Evolutionary conservation across 2,329 filamentous ascomycete genomes (phyloP), one percentile per base, ranked within the genome.

Genomic region (Hymenoscyphus fructigenus): DNA sequence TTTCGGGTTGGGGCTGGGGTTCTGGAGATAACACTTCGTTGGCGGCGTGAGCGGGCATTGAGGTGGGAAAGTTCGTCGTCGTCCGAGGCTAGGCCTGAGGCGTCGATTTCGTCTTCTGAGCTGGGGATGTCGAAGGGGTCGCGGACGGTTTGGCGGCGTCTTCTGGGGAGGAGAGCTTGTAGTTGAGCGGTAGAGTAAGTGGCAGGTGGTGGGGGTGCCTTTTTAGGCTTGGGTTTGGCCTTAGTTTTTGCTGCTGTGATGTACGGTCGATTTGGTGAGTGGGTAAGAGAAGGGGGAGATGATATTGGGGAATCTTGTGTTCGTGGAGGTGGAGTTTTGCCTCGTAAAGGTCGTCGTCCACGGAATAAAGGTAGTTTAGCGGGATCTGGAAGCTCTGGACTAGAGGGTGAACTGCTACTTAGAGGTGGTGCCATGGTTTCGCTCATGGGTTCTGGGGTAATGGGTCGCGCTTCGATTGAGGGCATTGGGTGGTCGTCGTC

Each of bases 211-310:
- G 70, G 70, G 15, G 62, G 61, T 58, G 66, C 63, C 58, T 66
- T 62, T 60, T 66, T 71, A 29, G 59, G 44, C 47, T 66, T 70
- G 6, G 44, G 20, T 29, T 68, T 72, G 15, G 63, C 57, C 14
- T 57, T 57, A 17, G 26, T 57, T 29, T 57, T 57, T 3, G 53
- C 26, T 17, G 53, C 14, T 6, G 61, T 61, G 59, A 65, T 63
- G 17, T 61, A 62, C 23, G 66, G 68, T 60, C 68, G 66, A 70
- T 89, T 88, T 36, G 87, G 87, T 0, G 87, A 90, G 71, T 89
- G 86, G 3, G 87, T 90, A 3, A 90, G 78, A 0, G 87, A 89
- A 0, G 87, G 87, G 0, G 86, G 87, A 2, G 86, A 89, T 1
- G 87, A 89, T 23, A 73, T 71, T 34, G 73, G 74, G 10, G 74